Evolutionary conservation across 163 green algal genomes (phyloP).

Genomic region (Picocystis sp.): DNA sequence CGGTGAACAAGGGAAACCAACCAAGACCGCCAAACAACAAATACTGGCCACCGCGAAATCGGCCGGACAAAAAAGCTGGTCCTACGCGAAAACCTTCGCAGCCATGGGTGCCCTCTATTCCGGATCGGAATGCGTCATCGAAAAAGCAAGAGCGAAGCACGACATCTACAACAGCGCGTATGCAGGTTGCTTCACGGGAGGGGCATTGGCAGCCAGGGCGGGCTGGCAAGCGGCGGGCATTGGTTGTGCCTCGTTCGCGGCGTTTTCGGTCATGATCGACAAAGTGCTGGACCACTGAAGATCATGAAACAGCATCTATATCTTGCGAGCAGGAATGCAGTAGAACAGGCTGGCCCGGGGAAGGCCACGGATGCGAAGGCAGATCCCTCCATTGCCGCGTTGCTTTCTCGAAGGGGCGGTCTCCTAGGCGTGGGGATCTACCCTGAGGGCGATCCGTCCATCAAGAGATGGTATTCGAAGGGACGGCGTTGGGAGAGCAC

Average conservation of each 20-base stretch:
- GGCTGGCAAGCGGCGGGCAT: slow-evolving; percentile 71
- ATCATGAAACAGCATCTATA: no score
- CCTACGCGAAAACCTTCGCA: slow-evolving; percentile 85
- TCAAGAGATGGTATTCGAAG: no score
- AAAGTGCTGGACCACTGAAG: slow-evolving; percentile 38
- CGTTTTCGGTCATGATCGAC: slow-evolving; percentile 75
- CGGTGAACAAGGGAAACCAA: slow-evolving; percentile 1
- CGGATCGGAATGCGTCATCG: slow-evolving; percentile 85
- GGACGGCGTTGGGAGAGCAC: no score
- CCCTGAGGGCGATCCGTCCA: no score
- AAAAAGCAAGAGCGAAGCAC: slow-evolving; percentile 70
- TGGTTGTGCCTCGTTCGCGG: slow-evolving; percentile 73
- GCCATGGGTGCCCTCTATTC: slow-evolving; percentile 81
- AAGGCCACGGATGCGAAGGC: no score
- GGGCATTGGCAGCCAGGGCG: slow-evolving; percentile 48
- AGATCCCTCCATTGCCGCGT: no score
- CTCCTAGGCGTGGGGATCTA: no score
- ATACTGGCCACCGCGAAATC: background rate
- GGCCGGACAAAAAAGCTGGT: slow-evolving; percentile 17
- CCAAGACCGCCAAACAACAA: slow-evolving; percentile 1
- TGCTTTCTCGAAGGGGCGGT: no score
- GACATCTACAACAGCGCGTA: slow-evolving; percentile 78
- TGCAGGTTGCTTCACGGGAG: slow-evolving; percentile 76
- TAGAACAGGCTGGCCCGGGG: no score
- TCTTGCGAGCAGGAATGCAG: no score